Evolutionary conservation across 176 grass and related monocot species (phyloP).

Genomic region (Triticum dicoccoides): DNA sequence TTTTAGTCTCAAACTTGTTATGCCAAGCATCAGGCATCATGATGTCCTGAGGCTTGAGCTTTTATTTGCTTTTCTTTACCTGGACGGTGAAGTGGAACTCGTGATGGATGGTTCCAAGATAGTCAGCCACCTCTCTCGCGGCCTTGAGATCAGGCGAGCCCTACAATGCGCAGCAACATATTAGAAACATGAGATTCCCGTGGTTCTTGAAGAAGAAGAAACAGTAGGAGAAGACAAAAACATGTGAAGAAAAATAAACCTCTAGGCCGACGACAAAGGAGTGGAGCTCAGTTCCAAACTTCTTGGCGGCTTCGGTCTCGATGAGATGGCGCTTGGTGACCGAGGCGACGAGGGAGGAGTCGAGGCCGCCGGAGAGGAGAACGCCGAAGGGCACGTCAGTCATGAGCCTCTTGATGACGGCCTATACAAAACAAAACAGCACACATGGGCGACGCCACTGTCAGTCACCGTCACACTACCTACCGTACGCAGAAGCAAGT

Average conservation of each 20-base stretch:
- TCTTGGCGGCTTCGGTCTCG: constrained; percentile 79
- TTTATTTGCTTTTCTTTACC: constrained; percentile 30
- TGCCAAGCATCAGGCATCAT: too few relatives aligned
- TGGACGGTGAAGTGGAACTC: constrained; percentile 97
- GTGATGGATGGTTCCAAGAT: constrained; percentile 88
- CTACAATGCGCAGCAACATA: constrained; percentile 34
- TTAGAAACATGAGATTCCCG: not conserved
- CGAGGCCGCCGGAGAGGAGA: constrained; percentile 85
- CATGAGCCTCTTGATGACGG: constrained; percentile 97
- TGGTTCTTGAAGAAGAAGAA: not conserved
- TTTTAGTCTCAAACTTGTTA: too few relatives aligned
- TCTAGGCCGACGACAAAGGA: constrained; percentile 95
- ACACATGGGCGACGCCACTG: not conserved
- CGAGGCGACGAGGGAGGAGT: constrained; percentile 84
- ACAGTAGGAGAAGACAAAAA: not conserved
- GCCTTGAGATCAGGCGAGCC: constrained; percentile 88
- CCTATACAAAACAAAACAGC: constrained; percentile 33
- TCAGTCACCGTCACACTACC: not conserved
- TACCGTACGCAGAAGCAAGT: not conserved
- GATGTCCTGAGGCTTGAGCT: too few relatives aligned
- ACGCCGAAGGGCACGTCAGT: constrained; percentile 93
- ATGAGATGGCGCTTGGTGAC: constrained; percentile 86
- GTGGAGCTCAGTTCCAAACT: constrained; percentile 86
- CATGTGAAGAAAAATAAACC: constrained; percentile 24
- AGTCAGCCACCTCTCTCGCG: constrained; percentile 72